Percentiles rank a stretch among this genome's conserved stretches.
Evolutionary conservation across 2,329 filamentous ascomycete genomes (phyloP).

Genomic region (Rhinocladiella similis): DNA sequence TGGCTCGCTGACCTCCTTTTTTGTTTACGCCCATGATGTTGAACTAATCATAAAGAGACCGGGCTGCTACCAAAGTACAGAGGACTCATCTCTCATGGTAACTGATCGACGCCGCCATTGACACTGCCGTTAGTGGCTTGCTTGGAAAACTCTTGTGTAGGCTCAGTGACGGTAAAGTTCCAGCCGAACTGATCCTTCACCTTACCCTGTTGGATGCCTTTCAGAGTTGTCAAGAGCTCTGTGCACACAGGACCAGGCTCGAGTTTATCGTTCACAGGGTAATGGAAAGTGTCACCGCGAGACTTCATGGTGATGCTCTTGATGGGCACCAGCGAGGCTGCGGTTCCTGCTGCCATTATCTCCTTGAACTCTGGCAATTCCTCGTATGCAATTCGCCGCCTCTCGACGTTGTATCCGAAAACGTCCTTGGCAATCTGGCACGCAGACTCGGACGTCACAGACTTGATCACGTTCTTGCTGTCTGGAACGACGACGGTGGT

Average conservation of each 20-base stretch:
- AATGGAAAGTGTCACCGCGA: conserved; percentile 56
- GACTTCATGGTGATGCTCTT: conserved; percentile 78
- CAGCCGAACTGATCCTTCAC: conserved; percentile 75
- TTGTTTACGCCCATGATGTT: neutral
- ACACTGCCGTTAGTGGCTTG: conserved; percentile 9
- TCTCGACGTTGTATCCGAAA: conserved; percentile 84
- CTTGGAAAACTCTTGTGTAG: conserved; percentile 23
- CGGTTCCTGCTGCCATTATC: conserved; percentile 89
- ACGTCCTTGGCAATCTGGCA: conserved; percentile 68
- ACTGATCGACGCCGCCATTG: conserved; percentile 22
- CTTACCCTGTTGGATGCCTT: conserved; percentile 83
- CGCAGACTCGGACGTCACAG: conserved; percentile 77
- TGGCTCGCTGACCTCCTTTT: neutral
- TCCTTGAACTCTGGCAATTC: conserved; percentile 68
- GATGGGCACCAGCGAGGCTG: conserved; percentile 87
- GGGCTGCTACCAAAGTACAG: too few species aligned
- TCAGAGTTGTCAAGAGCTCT: conserved; percentile 72
- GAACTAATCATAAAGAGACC: too few species aligned
- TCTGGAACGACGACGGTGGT: conserved; percentile 79
- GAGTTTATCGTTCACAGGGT: conserved; percentile 44
- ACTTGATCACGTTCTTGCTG: conserved; percentile 83
- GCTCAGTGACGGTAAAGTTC: conserved; percentile 49
- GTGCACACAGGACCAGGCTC: conserved; percentile 73
- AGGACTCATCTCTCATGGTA: conserved; percentile 4
- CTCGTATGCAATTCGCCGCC: conserved; percentile 61